These are phyloP conservation scores for Rhizopogon salebrosus DNA, from an alignment of 768 basidiomycete genomes.

Conservation along the genomic window DNA sequence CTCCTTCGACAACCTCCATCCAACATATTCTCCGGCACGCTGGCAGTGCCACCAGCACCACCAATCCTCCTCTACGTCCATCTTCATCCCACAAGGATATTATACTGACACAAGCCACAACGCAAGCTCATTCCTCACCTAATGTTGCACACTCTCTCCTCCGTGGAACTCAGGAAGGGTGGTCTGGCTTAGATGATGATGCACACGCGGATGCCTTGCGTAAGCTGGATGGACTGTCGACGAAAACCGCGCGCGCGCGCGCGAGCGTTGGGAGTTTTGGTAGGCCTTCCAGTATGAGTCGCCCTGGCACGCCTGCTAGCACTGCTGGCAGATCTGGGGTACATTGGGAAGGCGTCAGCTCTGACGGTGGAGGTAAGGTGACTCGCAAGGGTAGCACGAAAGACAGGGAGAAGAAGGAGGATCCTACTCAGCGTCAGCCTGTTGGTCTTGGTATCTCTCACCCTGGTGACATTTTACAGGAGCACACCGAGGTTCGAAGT, in stretches of 20 bases:
- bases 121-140: slow-evolving; percentile 40
- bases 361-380: slow-evolving; percentile 27
- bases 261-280: slow-evolving; percentile 74
- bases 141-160: slow-evolving; percentile 82
- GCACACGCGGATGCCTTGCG: slow-evolving; percentile 87
- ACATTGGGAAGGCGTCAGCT: slow-evolving; percentile 74
- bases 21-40: slow-evolving; percentile 72
- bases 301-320: slow-evolving; percentile 69
- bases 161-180: slow-evolving; percentile 85
- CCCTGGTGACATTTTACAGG: slow-evolving; percentile 30
- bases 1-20: slow-evolving; percentile 86
- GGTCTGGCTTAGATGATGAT: slow-evolving; percentile 84
- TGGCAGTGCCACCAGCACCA: slow-evolving; percentile 33
- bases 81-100: slow-evolving; percentile 35
- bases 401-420: slow-evolving; percentile 42
- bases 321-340: slow-evolving; percentile 41
- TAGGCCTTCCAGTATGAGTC: slow-evolving; percentile 58
- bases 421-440: slow-evolving; percentile 10
- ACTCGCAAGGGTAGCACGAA: slow-evolving; percentile 33
- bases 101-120: slow-evolving; percentile 27
- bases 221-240: slow-evolving; percentile 85
- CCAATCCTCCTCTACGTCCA: slow-evolving; percentile 29
- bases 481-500: slow-evolving; percentile 36
- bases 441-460: slow-evolving; percentile 30
- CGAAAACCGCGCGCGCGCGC: slow-evolving; percentile 70